phyloP scores from a whole-genome alignment of 176 grass and related monocot genomes.

The Leersia perrieri region DNA sequence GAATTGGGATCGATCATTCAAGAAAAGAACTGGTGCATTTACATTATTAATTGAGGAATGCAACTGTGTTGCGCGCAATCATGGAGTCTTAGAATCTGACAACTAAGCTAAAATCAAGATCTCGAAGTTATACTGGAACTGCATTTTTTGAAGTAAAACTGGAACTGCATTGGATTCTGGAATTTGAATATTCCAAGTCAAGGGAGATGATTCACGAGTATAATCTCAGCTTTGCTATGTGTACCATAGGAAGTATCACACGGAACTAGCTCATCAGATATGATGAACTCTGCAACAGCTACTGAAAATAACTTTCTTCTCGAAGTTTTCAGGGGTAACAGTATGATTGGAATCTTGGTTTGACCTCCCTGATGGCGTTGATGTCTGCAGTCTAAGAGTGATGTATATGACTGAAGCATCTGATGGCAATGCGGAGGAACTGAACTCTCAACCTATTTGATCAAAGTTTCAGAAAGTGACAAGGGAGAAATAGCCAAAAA shows the following conservation, averaged over 20 bases:
- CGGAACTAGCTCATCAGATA: neutral
- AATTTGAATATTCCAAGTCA: slow-evolving; percentile 48
- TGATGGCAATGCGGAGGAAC: neutral
- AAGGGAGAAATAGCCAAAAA: slow-evolving; percentile 3
- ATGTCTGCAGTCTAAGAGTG: neutral
- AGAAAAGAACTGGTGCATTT: neutral
- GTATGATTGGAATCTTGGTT: neutral
- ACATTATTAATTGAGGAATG: slow-evolving; percentile 12
- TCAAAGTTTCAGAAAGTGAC: neutral
- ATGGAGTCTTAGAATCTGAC: slow-evolving; percentile 35
- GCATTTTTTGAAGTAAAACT: slow-evolving; percentile 32
- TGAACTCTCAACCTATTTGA: neutral
- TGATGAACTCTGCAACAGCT: slow-evolving; percentile 17
- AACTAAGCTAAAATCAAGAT: slow-evolving; percentile 26
- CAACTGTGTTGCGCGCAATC: slow-evolving; percentile 18
- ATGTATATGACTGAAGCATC: neutral
- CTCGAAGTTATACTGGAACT: slow-evolving; percentile 29
- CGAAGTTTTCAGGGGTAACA: neutral
- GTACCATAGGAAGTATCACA: slow-evolving; percentile 21
- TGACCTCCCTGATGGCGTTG: neutral
- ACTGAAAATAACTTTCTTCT: neutral
- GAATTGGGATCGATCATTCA: neutral
- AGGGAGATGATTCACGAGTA: slow-evolving; percentile 43
- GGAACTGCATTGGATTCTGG: slow-evolving; percentile 31
- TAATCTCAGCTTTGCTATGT: slow-evolving; percentile 18